Evolutionary conservation across 2,329 filamentous ascomycete species (phyloP).

Genomic region (Metarhizium guizhouense): DNA sequence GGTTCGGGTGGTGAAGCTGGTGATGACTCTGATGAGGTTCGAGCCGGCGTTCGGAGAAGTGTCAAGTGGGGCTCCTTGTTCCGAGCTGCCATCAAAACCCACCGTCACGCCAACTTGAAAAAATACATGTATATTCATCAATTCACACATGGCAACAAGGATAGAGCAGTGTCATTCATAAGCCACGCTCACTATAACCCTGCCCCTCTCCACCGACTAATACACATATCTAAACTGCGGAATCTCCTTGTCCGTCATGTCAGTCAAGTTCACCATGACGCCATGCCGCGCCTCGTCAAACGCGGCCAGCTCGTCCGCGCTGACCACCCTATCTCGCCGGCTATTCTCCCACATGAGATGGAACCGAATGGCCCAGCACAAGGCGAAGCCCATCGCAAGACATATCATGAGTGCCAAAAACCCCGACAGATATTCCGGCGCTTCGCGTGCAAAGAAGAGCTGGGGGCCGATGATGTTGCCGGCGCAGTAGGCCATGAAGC

Average conservation of each 20-base stretch:
- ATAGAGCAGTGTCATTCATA: no score
- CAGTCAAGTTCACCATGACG: conserved; percentile 18
- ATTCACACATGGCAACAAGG: no score
- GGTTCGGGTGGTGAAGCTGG: no score
- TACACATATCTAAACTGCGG: conserved; percentile 43
- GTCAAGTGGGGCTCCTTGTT: background rate
- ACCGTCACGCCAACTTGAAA: no score
- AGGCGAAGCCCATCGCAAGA: conserved; percentile 40
- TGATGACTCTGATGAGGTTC: no score
- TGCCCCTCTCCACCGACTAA: conserved; percentile 3
- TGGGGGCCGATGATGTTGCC: conserved; percentile 55
- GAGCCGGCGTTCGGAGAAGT: background rate
- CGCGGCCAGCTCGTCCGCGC: background rate
- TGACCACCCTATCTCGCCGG: conserved; percentile 32
- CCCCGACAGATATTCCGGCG: conserved; percentile 51
- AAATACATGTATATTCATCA: no score
- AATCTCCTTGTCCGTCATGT: conserved; percentile 48
- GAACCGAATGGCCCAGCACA: conserved; percentile 34
- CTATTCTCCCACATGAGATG: conserved; percentile 43
- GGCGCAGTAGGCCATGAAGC: conserved; percentile 50
- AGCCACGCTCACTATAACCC: no score
- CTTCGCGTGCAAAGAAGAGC: conserved; percentile 47
- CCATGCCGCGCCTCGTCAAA: conserved; percentile 3
- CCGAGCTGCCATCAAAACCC: no score
- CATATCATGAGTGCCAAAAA: conserved; percentile 54